These are phyloP conservation scores for Rehmannia glutinosa DNA, from an alignment of 257 asterid genomes.

Conservation along the genomic window DNA sequence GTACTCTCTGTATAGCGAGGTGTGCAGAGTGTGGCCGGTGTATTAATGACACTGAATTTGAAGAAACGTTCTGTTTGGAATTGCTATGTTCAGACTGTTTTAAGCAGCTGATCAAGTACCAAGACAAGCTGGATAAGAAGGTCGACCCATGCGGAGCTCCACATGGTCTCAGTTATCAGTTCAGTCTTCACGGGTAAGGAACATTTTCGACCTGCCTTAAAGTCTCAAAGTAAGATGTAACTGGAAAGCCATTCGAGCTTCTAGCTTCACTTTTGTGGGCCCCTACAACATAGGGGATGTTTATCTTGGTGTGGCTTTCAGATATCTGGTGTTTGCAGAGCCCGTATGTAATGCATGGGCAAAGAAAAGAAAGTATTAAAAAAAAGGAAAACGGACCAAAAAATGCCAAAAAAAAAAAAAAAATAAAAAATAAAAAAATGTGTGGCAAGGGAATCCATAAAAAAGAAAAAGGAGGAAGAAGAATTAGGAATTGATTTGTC, in stretches of 20 bases:
- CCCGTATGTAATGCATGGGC: background rate
- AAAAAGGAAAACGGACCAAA: background rate
- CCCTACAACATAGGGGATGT: background rate
- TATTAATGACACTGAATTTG: conserved; percentile 48
- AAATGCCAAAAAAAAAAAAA: background rate
- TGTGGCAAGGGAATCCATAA: no score
- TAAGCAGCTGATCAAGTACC: conserved; percentile 20
- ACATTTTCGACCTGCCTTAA: background rate
- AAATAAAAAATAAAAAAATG: no score
- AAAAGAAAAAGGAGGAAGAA: no score
- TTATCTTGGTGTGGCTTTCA: background rate
- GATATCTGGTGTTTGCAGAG: background rate
- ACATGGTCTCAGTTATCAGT: background rate
- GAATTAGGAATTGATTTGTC: no score
- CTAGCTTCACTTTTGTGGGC: background rate
- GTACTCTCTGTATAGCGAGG: conserved; percentile 62
- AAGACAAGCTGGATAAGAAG: conserved; percentile 15
- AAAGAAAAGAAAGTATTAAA: background rate
- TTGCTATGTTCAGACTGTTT: conserved; percentile 58
- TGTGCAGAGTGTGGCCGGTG: conserved; percentile 86
- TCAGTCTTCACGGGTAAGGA: background rate
- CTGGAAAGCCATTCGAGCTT: background rate
- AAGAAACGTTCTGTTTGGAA: conserved; percentile 74
- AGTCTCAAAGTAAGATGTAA: conserved; percentile 2
- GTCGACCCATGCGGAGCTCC: conserved; percentile 8